phyloP scores from a whole-genome alignment of 2,329 filamentous ascomycete species.

The Calonectria pseudoreteaudii region DNA sequence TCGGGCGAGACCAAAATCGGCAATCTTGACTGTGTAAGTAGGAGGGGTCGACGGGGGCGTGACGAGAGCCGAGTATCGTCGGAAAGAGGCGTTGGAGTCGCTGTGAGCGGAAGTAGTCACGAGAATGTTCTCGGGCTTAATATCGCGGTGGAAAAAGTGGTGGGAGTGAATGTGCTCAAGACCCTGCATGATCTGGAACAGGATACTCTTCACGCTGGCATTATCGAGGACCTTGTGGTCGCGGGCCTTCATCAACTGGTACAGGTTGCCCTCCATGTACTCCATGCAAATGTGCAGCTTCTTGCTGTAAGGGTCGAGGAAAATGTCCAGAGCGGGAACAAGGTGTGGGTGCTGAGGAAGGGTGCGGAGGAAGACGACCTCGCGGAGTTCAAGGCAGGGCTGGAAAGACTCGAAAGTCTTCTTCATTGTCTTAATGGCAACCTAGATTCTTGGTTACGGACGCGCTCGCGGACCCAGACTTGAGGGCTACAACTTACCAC shows the following conservation, averaged over 20 bases:
- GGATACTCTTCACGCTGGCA: conserved; percentile 93
- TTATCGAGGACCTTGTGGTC: conserved; percentile 95
- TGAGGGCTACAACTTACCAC: conserved; percentile 73
- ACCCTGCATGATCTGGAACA: conserved; percentile 96
- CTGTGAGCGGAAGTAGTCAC: conserved; percentile 90
- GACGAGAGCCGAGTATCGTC: conserved; percentile 91
- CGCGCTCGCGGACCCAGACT: conserved; percentile 25
- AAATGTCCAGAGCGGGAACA: conserved; percentile 98
- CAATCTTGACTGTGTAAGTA: conserved; percentile 96
- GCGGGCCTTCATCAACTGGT: conserved; percentile 98
- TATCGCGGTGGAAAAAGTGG: conserved; percentile 98
- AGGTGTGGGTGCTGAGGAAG: conserved; percentile 90
- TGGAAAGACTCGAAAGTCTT: conserved; percentile 96
- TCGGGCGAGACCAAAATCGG: conserved; percentile 96
- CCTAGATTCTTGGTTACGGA: conserved; percentile 62
- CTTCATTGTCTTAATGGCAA: conserved; percentile 99
- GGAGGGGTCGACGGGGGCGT: conserved; percentile 96
- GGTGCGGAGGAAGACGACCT: conserved; percentile 95
- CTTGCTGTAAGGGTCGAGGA: conserved; percentile 94
- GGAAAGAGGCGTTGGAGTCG: conserved; percentile 86
- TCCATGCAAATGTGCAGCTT: conserved; percentile 99
- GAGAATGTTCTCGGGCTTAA: conserved; percentile 98
- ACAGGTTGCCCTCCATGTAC: conserved; percentile 99
- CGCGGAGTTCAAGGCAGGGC: conserved; percentile 91
- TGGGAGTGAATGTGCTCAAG: conserved; percentile 98